A percentile compares a stretch with the other conserved stretches of the same genome.
Evolutionary conservation across 2,329 filamentous ascomycete genomes (phyloP).

Genomic region (Hypoxylon rubiginosum): DNA sequence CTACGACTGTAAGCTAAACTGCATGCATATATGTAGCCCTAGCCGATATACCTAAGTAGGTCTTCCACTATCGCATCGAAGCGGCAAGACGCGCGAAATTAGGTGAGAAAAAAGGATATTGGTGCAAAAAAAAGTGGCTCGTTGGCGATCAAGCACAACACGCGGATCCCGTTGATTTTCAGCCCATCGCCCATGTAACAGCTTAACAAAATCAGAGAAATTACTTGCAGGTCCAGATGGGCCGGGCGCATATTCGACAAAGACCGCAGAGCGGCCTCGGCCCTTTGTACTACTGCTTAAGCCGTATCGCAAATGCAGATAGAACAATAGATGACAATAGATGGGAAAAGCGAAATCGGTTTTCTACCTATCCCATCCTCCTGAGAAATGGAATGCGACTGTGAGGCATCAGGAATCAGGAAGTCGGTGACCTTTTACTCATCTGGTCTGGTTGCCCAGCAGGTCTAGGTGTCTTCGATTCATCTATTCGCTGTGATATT

Average conservation of each 20-base stretch:
- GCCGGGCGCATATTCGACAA: constrained; percentile 31
- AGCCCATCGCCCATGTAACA: constrained; percentile 41
- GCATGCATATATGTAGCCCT: constrained; percentile 28
- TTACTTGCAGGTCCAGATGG: constrained; percentile 45
- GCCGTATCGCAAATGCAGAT: constrained; percentile 33
- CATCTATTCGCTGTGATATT: constrained; percentile 3
- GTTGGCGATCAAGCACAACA: constrained; percentile 36
- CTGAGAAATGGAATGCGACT: constrained; percentile 33
- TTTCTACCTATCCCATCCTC: constrained; percentile 34
- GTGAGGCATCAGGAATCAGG: constrained; percentile 15
- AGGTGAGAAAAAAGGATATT: constrained; percentile 27
- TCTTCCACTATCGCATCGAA: constrained; percentile 12
- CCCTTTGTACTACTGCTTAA: constrained; percentile 18
- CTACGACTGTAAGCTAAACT: constrained; percentile 4
- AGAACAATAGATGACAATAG: constrained; percentile 17
- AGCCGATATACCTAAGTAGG: constrained; percentile 20
- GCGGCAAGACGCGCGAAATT: constrained; percentile 32
- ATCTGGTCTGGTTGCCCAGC: constrained; percentile 16
- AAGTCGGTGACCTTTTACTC: constrained; percentile 9
- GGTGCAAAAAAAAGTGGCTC: constrained; percentile 34
- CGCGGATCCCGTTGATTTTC: constrained; percentile 35
- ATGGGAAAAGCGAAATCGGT: constrained; percentile 40
- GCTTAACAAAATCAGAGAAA: constrained; percentile 35
- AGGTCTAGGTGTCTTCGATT: neutral
- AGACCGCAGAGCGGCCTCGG: constrained; percentile 36